Percentiles rank a stretch among this genome's conserved stretches.
These are phyloP conservation scores for Neurospora pannonica DNA, from an alignment of 495 filamentous ascomycete genomes.

Conservation along the genomic window DNA sequence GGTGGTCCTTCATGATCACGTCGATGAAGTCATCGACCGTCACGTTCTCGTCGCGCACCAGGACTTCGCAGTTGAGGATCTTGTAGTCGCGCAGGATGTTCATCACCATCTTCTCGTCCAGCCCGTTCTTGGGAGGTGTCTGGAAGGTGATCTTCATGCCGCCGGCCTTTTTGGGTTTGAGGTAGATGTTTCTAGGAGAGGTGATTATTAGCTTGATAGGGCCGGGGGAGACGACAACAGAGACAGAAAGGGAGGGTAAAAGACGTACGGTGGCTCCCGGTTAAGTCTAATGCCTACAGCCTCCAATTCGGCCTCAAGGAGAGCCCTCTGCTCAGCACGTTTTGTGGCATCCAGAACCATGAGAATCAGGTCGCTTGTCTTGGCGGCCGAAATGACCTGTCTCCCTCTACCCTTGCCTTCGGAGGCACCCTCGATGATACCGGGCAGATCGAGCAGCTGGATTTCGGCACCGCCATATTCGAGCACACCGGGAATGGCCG, in stretches of 20 bases:
- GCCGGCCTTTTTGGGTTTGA: slow-evolving; percentile 95
- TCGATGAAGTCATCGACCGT: slow-evolving; percentile 99
- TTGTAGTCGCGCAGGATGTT: slow-evolving; percentile 98
- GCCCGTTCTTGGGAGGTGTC: slow-evolving; percentile 62
- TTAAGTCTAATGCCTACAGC: slow-evolving; percentile 94
- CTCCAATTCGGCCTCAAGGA: slow-evolving; percentile 89
- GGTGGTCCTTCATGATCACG: slow-evolving; percentile 94
- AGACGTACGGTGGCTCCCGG: slow-evolving; percentile 75
- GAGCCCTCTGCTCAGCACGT: slow-evolving; percentile 81
- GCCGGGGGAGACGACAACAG: neutral
- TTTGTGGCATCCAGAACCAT: slow-evolving; percentile 99
- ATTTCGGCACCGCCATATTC: slow-evolving; percentile 99
- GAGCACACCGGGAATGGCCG: slow-evolving; percentile 93
- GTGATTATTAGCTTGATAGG: neutral
- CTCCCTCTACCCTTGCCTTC: slow-evolving; percentile 95
- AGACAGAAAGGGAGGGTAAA: neutral
- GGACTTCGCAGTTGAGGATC: slow-evolving; percentile 93
- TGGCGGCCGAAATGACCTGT: slow-evolving; percentile 98
- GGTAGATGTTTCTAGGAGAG: slow-evolving; percentile 97
- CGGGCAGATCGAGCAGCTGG: slow-evolving; percentile 94
- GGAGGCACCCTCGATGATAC: slow-evolving; percentile 95
- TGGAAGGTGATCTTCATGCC: slow-evolving; percentile 99
- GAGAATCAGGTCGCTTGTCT: slow-evolving; percentile 93
- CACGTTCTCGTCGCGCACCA: slow-evolving; percentile 88
- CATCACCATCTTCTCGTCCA: slow-evolving; percentile 96